Evolutionary conservation across 768 basidiomycete species (phyloP), one percentile per base, ranked within the genome.

Genomic region (Scleroderma bovista): DNA sequence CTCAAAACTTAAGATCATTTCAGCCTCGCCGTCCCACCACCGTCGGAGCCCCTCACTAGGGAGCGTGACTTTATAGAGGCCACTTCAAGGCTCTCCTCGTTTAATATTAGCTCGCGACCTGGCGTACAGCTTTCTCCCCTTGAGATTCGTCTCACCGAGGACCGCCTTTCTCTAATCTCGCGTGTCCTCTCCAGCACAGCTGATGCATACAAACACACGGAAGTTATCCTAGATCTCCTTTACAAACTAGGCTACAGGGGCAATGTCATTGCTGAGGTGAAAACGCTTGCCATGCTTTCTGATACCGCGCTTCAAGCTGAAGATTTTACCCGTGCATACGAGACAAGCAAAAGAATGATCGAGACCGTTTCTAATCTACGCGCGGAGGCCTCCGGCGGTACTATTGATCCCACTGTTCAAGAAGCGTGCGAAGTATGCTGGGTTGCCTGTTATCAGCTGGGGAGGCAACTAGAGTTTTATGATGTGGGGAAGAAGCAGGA

Each of bases 31-130:
- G 88, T 97, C 12, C 83, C 88, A 1, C 72, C 72, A 6, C 67
- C 73, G 4, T 84, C 92, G 0, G 77, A 81, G 16, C 73, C 72
- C 1, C 74, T 94, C 48, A 57, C 66, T 13, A 73, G 71, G 51
- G 92, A 97, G 64, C 86, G 84, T 49, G 87, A 92, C 48, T 99
- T 97, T 67, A 96, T 99, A 54, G 94, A 98, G 71, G 96, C 96
- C 2, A 99, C 96, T 1, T 95, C 93, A 22, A 85, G 91, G 2
- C 83, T 99, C 11, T 82, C 86, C n/a, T 92, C 95, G 3, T 99
- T 91, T 75, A 88, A 90, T 51, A 76, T 95, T 52, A 75, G 75
- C 63, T 83, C 91, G 20, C 75, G 81, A 6, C 79, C 83, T 9
- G 86, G 89, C 41, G 79, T 85, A 38, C 78, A 83, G 6, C 83